Evolutionary conservation across 306 rosid genomes (phyloP).

Genomic region (Dalbergia oliveri): DNA sequence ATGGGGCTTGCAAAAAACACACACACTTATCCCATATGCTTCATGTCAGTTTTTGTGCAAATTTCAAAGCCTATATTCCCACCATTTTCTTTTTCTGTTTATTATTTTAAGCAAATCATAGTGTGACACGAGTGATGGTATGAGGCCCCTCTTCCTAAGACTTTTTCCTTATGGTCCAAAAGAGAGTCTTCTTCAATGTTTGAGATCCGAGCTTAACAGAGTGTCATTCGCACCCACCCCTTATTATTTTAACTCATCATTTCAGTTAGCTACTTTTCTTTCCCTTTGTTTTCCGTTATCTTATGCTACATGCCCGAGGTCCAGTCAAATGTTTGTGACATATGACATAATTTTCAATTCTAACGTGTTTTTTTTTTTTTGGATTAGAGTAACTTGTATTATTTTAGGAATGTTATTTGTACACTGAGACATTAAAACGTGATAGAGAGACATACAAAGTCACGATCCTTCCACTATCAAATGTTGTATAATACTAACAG

Average conservation of each 20-base stretch:
- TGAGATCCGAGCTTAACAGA: constrained; percentile 84
- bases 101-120: constrained; percentile 38
- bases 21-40: constrained; percentile 55
- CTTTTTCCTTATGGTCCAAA: constrained; percentile 59
- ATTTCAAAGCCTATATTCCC: constrained; percentile 61
- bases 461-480: too few species aligned
- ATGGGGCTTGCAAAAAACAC: constrained; percentile 24
- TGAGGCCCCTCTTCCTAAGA: constrained; percentile 49
- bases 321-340: constrained; percentile 40
- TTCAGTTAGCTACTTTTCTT: constrained; percentile 27
- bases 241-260: constrained; percentile 50
- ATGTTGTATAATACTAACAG: too few species aligned
- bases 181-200: constrained; percentile 63
- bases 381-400: too few species aligned
- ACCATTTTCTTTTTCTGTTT: background rate
- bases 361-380: background rate
- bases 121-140: constrained; percentile 42
- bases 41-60: constrained; percentile 69
- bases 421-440: too few species aligned
- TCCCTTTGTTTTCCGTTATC: constrained; percentile 47
- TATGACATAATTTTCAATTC: constrained; percentile 8
- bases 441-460: too few species aligned
- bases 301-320: constrained; percentile 48
- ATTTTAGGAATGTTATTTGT: too few species aligned
- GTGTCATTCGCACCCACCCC: constrained; percentile 52